These are phyloP conservation scores for Trichoderma hamatum DNA, from an alignment of 2,329 filamentous ascomycete species.

Conservation along the genomic window DNA sequence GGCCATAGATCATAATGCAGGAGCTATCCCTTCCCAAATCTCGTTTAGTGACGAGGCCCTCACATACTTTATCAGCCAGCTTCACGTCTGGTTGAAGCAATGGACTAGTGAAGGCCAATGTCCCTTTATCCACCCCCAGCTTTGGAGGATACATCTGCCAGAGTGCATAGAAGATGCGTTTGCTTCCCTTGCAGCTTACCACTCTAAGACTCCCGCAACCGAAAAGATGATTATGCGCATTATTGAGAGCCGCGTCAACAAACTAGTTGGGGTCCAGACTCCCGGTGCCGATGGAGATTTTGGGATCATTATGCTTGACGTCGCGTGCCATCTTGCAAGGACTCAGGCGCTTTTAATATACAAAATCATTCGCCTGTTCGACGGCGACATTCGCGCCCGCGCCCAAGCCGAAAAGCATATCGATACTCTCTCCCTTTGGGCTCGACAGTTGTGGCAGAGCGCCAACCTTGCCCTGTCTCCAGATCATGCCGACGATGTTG, in stretches of 20 bases:
- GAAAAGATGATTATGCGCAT: conserved; percentile 16
- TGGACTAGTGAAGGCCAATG: conserved; percentile 8
- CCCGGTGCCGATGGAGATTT: background rate
- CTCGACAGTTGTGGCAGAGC: conserved; percentile 22
- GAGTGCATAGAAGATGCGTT: conserved; percentile 11
- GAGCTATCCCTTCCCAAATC: conserved; percentile 12
- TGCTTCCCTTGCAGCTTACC: background rate
- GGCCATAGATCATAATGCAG: conserved; percentile 1
- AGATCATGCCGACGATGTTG: background rate
- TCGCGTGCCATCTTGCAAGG: conserved; percentile 16
- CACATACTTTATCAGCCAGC: conserved; percentile 11
- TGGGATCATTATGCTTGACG: conserved; percentile 16
- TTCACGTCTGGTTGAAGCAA: conserved; percentile 14
- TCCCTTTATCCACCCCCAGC: conserved; percentile 20
- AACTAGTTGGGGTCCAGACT: background rate
- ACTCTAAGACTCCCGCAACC: conserved; percentile 14
- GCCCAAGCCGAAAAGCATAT: conserved; percentile 20
- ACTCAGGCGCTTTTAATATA: conserved; percentile 15
- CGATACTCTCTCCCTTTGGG: conserved; percentile 14
- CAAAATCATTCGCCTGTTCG: conserved; percentile 21
- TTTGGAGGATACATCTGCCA: conserved; percentile 12
- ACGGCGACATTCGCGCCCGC: conserved; percentile 21
- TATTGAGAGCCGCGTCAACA: conserved; percentile 14
- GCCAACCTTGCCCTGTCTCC: background rate
- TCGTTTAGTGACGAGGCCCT: conserved; percentile 20